Conservation (phyloP, 2,329 filamentous ascomycete species). For the Sclerotinia subarctica region DNA sequence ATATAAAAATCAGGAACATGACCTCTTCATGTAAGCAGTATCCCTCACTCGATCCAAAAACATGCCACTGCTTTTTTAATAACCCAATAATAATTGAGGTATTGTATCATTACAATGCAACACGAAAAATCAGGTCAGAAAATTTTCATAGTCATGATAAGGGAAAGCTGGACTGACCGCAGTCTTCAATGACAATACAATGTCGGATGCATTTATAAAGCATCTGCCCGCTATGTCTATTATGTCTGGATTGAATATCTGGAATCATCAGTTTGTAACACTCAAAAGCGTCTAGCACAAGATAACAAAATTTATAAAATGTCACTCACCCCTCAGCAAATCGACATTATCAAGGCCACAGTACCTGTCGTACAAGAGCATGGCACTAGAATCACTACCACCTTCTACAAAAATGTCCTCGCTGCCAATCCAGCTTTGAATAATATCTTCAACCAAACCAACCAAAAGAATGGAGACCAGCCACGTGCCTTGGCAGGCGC, state of each 20-base stretch:
- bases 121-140: background rate
- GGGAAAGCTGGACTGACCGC: background rate
- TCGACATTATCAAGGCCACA: slow-evolving; percentile 71
- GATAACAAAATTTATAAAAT: slow-evolving; percentile 21
- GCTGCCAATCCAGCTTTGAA: slow-evolving; percentile 60
- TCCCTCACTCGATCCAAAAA: background rate
- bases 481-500: slow-evolving; percentile 65
- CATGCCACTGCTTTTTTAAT: background rate
- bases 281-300: background rate
- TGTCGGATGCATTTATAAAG: background rate
- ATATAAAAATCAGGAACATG: background rate
- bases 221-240: background rate
- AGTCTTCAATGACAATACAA: background rate
- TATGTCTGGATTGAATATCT: background rate
- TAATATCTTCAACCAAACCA: slow-evolving; percentile 67
- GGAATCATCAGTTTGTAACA: background rate
- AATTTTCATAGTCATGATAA: background rate
- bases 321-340: slow-evolving; percentile 60
- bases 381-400: slow-evolving; percentile 64
- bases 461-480: slow-evolving; percentile 67
- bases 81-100: background rate
- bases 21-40: no score
- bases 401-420: slow-evolving; percentile 71
- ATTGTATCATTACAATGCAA: background rate
- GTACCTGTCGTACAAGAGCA: slow-evolving; percentile 68